Percentiles rank a stretch among this genome's conserved stretches.
phyloP scores from a whole-genome alignment of 768 basidiomycete species.

The Phlebiopsis gigantea region DNA sequence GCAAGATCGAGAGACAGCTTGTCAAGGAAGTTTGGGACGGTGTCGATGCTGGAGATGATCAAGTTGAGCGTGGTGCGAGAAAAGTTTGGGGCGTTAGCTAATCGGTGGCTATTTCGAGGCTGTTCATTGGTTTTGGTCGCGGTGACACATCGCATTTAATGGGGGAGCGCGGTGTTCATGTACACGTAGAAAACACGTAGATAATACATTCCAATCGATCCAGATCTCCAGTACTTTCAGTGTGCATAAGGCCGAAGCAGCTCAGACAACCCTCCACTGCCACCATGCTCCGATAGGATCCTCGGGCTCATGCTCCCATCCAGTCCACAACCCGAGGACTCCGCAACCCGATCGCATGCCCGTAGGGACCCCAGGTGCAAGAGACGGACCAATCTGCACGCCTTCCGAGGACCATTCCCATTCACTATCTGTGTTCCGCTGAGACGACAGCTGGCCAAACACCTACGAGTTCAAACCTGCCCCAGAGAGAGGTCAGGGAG shows the following conservation, averaged over 20 bases:
- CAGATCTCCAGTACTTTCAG: background rate
- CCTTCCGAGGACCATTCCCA: constrained; percentile 51
- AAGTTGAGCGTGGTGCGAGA: constrained; percentile 11
- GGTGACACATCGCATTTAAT: too few species aligned
- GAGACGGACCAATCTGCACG: constrained; percentile 42
- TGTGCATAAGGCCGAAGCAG: background rate
- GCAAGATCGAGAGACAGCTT: constrained; percentile 43
- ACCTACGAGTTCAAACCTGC: background rate
- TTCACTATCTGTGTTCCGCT: constrained; percentile 16
- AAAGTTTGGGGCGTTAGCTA: constrained; percentile 3
- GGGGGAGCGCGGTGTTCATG: too few species aligned
- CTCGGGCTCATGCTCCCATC: constrained; percentile 37
- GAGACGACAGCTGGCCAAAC: constrained; percentile 5
- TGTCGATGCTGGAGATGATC: constrained; percentile 22
- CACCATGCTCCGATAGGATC: constrained; percentile 23
- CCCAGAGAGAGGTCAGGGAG: background rate
- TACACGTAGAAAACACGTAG: background rate
- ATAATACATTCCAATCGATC: background rate
- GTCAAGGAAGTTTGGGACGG: constrained; percentile 42
- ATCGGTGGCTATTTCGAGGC: background rate
- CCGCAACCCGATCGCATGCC: constrained; percentile 48
- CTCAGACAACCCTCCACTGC: constrained; percentile 15
- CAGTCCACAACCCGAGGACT: constrained; percentile 52
- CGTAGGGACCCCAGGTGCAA: background rate
- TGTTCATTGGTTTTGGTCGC: too few species aligned